A percentile compares a stretch with the other conserved stretches of the same genome.
Evolutionary conservation across 73 alveolate species (phyloP).

Genomic region (Paramecium pentaurelia): DNA sequence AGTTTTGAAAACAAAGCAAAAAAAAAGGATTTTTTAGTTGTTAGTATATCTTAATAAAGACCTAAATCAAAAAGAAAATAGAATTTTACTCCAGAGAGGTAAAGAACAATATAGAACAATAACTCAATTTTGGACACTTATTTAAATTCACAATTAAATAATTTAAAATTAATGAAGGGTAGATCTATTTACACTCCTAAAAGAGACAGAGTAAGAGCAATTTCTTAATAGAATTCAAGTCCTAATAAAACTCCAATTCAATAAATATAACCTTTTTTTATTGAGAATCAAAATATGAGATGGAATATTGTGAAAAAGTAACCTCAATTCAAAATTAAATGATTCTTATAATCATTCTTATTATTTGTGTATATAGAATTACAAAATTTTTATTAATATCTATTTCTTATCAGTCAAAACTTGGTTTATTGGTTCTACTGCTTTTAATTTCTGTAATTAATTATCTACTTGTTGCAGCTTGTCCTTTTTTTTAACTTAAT

Average conservation of each 20-base stretch:
- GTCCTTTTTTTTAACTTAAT: not conserved
- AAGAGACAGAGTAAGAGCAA: not conserved
- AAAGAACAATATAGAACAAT: not conserved
- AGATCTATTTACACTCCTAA: not conserved
- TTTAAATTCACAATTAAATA: not conserved
- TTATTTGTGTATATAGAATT: not conserved
- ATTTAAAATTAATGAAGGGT: not conserved
- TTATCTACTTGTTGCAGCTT: not conserved
- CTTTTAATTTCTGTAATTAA: not conserved
- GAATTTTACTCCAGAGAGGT: not conserved
- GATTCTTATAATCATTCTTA: not conserved
- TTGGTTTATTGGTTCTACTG: conserved; percentile 10
- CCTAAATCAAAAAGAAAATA: not conserved
- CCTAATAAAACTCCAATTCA: not conserved
- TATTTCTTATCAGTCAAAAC: not conserved
- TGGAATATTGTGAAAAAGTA: not conserved
- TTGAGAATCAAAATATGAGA: not conserved
- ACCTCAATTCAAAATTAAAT: not conserved
- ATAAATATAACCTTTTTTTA: not conserved
- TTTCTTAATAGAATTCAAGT: not conserved
- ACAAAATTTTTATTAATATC: not conserved
- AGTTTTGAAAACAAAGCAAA: not conserved
- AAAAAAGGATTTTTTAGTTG: not conserved
- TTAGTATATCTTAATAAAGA: not conserved
- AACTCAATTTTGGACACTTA: not conserved